phyloP scores from a whole-genome alignment of 495 filamentous ascomycete genomes.

The Penicillium dipodomyicola region DNA sequence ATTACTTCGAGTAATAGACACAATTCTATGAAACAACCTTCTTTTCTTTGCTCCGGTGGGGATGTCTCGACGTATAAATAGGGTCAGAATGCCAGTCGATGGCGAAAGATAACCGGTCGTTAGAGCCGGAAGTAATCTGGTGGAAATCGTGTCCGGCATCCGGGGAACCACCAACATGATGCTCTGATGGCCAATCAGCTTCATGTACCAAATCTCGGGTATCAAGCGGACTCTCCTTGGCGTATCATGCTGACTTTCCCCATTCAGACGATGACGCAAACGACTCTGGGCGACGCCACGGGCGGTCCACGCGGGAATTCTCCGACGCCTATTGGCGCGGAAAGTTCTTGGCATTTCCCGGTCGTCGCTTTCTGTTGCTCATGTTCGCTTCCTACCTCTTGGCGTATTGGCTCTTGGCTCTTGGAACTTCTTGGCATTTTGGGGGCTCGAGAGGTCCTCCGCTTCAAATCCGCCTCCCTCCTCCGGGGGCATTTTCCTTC shows the following conservation, averaged over 20 bases:
- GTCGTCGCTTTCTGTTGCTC: neutral
- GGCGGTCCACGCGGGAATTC: constrained; percentile 22
- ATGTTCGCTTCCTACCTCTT: neutral
- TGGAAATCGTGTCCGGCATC: constrained; percentile 5
- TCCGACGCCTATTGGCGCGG: constrained; percentile 21
- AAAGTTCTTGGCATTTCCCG: neutral
- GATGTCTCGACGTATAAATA: constrained; percentile 23
- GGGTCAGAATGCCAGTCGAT: constrained; percentile 6
- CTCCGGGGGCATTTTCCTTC: constrained; percentile 1
- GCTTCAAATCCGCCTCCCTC: constrained; percentile 28
- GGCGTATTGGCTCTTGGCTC: constrained; percentile 25
- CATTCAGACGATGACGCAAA: constrained; percentile 29
- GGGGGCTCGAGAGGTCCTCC: constrained; percentile 28
- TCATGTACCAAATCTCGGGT: constrained; percentile 10
- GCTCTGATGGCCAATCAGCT: constrained; percentile 12
- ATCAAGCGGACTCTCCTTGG: constrained; percentile 21
- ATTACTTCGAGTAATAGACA: constrained; percentile 10
- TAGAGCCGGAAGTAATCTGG: constrained; percentile 12
- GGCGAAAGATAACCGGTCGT: constrained; percentile 17
- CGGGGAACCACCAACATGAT: constrained; percentile 15
- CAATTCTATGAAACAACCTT: neutral
- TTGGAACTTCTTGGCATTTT: constrained; percentile 31
- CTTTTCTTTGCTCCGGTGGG: constrained; percentile 9
- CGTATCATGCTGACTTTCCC: neutral
- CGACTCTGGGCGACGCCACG: constrained; percentile 28